Evolutionary conservation across 495 filamentous ascomycete genomes (phyloP).

Genomic region (Neurospora sp.): DNA sequence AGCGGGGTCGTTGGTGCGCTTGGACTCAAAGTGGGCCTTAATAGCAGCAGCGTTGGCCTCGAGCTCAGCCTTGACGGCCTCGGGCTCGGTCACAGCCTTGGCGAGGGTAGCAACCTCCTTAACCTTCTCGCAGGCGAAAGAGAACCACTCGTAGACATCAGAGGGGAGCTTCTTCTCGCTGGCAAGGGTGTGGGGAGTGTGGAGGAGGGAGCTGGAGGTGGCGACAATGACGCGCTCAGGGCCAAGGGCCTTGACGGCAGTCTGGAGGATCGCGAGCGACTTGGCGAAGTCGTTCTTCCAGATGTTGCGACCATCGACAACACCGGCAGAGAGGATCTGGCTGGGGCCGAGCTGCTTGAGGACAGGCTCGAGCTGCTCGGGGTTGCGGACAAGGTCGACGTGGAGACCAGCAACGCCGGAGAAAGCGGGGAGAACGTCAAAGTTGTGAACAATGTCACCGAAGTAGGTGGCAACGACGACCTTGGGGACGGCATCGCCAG

Average conservation of each 20-base stretch:
- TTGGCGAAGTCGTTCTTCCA: conserved; percentile 98
- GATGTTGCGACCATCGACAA: conserved; percentile 98
- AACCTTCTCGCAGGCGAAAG: conserved; percentile 93
- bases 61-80: conserved; percentile 71
- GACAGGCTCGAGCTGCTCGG: conserved; percentile 94
- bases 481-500: conserved; percentile 69
- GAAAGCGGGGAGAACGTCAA: conserved; percentile 63
- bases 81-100: conserved; percentile 88
- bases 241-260: conserved; percentile 84
- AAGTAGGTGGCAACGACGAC: conserved; percentile 92
- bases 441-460: conserved; percentile 98
- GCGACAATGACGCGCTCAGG: conserved; percentile 93
- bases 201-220: conserved; percentile 92
- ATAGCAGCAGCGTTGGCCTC: conserved; percentile 92
- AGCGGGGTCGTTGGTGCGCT: conserved; percentile 88
- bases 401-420: conserved; percentile 71
- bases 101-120: conserved; percentile 84
- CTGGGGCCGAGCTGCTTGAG: conserved; percentile 78
- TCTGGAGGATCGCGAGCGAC: conserved; percentile 80
- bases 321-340: conserved; percentile 83
- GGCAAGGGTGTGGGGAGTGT: conserved; percentile 93
- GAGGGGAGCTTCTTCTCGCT: conserved; percentile 93
- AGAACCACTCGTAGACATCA: conserved; percentile 96
- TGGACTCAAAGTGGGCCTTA: conserved; percentile 77
- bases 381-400: conserved; percentile 92